A percentile compares a stretch with the other conserved stretches of the same genome.
Evolutionary conservation across 768 basidiomycete species (phyloP).

Genomic region (Naganishia friedmannii): DNA sequence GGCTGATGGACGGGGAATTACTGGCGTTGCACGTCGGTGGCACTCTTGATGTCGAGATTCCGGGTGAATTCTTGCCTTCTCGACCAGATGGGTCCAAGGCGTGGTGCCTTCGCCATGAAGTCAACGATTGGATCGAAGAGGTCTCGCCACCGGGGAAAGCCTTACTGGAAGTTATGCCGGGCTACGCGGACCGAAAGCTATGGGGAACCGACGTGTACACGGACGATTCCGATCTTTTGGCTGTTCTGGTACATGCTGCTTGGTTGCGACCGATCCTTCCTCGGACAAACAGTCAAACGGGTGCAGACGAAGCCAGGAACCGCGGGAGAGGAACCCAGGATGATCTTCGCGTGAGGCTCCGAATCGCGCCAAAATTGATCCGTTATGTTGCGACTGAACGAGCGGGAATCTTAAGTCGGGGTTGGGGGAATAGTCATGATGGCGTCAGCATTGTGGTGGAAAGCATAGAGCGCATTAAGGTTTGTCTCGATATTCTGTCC

Average conservation of each 20-base stretch:
- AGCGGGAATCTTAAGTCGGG: constrained; percentile 50
- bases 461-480: constrained; percentile 45
- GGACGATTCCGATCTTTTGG: constrained; percentile 54
- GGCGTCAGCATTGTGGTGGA: constrained; percentile 54
- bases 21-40: constrained; percentile 35
- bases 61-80: constrained; percentile 37
- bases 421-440: constrained; percentile 56
- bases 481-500: constrained; percentile 36
- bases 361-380: constrained; percentile 52
- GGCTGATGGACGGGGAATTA: constrained; percentile 33
- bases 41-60: constrained; percentile 39
- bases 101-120: constrained; percentile 42
- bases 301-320: not conserved
- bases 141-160: constrained; percentile 14
- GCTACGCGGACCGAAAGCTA: constrained; percentile 39
- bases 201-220: constrained; percentile 57
- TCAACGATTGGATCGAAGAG: constrained; percentile 40
- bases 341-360: constrained; percentile 43
- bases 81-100: constrained; percentile 21
- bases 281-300: not conserved
- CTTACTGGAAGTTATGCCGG: constrained; percentile 21
- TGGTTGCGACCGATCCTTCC: constrained; percentile 46
- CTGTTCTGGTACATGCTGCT: constrained; percentile 53
- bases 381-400: constrained; percentile 51
- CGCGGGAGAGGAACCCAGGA: constrained; percentile 15